Evolutionary conservation across 352 stramenopile species (phyloP).

Genomic region (Globisporangium echinulatum): DNA sequence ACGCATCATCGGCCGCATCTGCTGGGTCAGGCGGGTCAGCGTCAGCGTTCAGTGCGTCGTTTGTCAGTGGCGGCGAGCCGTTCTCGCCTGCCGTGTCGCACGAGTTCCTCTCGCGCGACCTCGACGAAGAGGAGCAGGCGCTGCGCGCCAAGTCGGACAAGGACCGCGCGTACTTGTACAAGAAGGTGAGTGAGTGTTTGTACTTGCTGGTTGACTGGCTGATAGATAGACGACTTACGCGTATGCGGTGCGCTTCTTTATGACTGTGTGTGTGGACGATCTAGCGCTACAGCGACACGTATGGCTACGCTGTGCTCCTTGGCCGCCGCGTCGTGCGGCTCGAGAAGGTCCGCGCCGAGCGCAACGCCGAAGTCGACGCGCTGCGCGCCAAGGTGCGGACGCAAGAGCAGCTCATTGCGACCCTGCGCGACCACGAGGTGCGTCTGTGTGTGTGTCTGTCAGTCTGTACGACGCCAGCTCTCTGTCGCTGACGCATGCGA

Average conservation of each 20-base stretch:
- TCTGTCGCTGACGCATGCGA: too few species aligned
- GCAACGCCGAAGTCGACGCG: slow-evolving; percentile 37
- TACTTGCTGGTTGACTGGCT: neutral
- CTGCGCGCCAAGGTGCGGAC: slow-evolving; percentile 40
- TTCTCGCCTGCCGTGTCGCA: slow-evolving; percentile 33
- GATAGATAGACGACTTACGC: too few species aligned
- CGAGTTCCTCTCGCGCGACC: slow-evolving; percentile 53
- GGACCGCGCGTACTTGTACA: slow-evolving; percentile 64
- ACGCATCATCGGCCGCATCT: neutral
- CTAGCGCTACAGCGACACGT: slow-evolving; percentile 66
- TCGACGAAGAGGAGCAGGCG: slow-evolving; percentile 54
- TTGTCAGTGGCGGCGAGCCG: slow-evolving; percentile 16
- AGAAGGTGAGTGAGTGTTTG: slow-evolving; percentile 37
- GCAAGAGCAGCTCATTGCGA: slow-evolving; percentile 49
- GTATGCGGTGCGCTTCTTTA: neutral
- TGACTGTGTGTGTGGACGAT: neutral
- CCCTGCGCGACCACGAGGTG: slow-evolving; percentile 40
- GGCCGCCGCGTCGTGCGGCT: slow-evolving; percentile 38
- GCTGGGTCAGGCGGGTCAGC: neutral
- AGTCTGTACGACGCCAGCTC: slow-evolving; percentile 8
- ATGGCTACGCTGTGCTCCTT: slow-evolving; percentile 46
- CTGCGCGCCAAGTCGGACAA: slow-evolving; percentile 49
- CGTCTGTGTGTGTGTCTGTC: neutral
- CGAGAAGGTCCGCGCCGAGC: slow-evolving; percentile 28
- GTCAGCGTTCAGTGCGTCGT: slow-evolving; percentile 16